Percentiles rank a stretch among this genome's conserved stretches.
Evolutionary conservation across 768 basidiomycete species (phyloP).

Genomic region (Hypholoma fasciculare): DNA sequence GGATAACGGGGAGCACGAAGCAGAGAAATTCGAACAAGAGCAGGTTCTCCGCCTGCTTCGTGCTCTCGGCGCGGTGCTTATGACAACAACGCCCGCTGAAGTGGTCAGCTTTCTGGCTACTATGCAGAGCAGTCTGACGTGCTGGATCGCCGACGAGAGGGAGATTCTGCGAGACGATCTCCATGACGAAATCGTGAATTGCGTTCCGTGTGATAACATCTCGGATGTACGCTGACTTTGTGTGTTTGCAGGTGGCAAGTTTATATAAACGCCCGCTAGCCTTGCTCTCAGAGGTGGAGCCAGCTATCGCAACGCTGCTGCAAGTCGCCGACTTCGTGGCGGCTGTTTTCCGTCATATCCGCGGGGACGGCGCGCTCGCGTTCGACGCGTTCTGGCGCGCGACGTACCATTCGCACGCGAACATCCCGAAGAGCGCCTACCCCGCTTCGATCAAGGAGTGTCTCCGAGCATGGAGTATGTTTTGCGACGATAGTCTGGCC

Average conservation of each 20-base stretch:
- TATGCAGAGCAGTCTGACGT: slow-evolving; percentile 38
- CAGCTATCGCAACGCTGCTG: slow-evolving; percentile 40
- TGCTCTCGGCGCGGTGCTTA: slow-evolving; percentile 32
- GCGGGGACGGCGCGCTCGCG: slow-evolving; percentile 48
- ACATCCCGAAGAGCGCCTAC: slow-evolving; percentile 34
- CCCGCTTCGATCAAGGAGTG: slow-evolving; percentile 44
- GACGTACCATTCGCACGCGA: slow-evolving; percentile 46
- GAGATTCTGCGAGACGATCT: slow-evolving; percentile 41
- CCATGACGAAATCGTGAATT: slow-evolving; percentile 49
- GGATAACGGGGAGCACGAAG: neutral
- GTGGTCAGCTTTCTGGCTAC: slow-evolving; percentile 34
- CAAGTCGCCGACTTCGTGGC: slow-evolving; percentile 45
- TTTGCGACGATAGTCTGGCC: slow-evolving; percentile 48
- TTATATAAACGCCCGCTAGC: slow-evolving; percentile 49
- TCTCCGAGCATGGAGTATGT: slow-evolving; percentile 45
- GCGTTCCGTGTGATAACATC: slow-evolving; percentile 14
- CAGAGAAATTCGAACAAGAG: neutral
- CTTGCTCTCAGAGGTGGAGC: slow-evolving; percentile 35
- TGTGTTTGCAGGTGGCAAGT: slow-evolving; percentile 26
- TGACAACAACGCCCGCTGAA: slow-evolving; percentile 21
- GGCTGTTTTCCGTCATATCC: slow-evolving; percentile 50
- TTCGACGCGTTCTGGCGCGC: slow-evolving; percentile 61
- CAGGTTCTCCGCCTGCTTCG: slow-evolving; percentile 20
- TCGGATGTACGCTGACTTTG: too few species aligned
- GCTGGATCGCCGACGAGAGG: slow-evolving; percentile 54